Percentiles rank a stretch among this genome's conserved stretches.
These are phyloP conservation scores for Fusarium falciforme DNA, from an alignment of 2,329 filamentous ascomycete species.

Conservation along the genomic window DNA sequence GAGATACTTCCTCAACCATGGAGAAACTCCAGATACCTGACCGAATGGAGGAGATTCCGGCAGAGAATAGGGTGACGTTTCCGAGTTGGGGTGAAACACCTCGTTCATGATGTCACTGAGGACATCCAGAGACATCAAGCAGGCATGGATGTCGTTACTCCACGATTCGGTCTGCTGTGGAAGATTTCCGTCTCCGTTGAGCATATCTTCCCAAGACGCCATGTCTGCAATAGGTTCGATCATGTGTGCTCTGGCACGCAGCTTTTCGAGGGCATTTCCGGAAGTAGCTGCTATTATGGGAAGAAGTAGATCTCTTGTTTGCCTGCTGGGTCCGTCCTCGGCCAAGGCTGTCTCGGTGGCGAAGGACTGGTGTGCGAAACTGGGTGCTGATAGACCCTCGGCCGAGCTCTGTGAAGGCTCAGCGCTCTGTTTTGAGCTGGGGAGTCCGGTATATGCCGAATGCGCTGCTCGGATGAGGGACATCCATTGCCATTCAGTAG, in stretches of 20 bases:
- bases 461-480: constrained; percentile 33
- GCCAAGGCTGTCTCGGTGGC: not conserved
- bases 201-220: not conserved
- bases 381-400: not conserved
- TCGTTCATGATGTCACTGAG: constrained; percentile 20
- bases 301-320: constrained; percentile 17
- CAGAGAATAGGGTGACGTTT: not conserved
- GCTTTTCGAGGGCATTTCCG: constrained; percentile 8
- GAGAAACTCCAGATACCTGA: constrained; percentile 20
- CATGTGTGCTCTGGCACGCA: not conserved
- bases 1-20: constrained; percentile 34
- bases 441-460: constrained; percentile 28
- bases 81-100: not conserved
- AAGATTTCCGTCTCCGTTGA: not conserved
- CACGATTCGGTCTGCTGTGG: not conserved
- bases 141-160: constrained; percentile 8
- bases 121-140: constrained; percentile 16
- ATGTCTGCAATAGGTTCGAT: not conserved
- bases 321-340: constrained; percentile 17
- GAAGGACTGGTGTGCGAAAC: not conserved
- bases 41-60: not conserved
- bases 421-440: not conserved
- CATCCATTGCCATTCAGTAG: constrained; percentile 32
- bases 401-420: not conserved
- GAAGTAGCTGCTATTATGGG: constrained; percentile 29